Evolutionary conservation across 495 filamentous ascomycete genomes (phyloP), one percentile per base, ranked within the genome.

Genomic region (Penicillium parvum): DNA sequence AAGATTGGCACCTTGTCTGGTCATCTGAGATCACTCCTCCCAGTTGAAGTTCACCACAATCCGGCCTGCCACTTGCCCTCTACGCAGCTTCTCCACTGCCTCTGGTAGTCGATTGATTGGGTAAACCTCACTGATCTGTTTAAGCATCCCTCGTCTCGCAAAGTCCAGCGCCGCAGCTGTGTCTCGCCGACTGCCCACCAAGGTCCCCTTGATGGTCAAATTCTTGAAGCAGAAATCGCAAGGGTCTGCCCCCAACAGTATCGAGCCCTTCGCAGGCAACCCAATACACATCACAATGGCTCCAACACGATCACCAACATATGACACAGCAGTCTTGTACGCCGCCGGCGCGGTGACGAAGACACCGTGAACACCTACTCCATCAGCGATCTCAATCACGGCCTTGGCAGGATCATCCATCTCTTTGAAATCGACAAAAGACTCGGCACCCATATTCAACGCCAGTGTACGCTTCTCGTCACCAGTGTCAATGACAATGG

Each of bases 1-100:
- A n/a, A n/a, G n/a, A n/a, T n/a, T n/a, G n/a, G n/a, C n/a, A n/a
- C n/a, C n/a, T n/a, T 27, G 25, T 27, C 12, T 40, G 7, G 8
- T 29, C 26, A 29, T 15, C 3, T 10, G 4, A 12, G 10, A 21
- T 32, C 18, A 55, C 29, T 56, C 49, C 12, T 53, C 56, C 49
- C 49, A 53, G 21, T 77, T 73, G 44, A 77, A 76, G 44, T 75
- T 66, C 1, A 76, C 58, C 15, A 77, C 74, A 26, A 75, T 63
- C 8, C 74, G 51, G 1, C 74, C 73, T 1, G 74, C 69, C 4
- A 77, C 68, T 43, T 74, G 55, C 10, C 68, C 66, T 19, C 40
- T 43, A 9, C 66, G 52, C 40, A 72, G 47, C 32, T 66, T 68
- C 8, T 65, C 55, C 1, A 74, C 59, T 16, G 64, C 71, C 32